A percentile compares a stretch with the other conserved stretches of the same genome.
Evolutionary conservation across 2,329 filamentous ascomycete species (phyloP).

Genomic region (Penicillium janthinellum): DNA sequence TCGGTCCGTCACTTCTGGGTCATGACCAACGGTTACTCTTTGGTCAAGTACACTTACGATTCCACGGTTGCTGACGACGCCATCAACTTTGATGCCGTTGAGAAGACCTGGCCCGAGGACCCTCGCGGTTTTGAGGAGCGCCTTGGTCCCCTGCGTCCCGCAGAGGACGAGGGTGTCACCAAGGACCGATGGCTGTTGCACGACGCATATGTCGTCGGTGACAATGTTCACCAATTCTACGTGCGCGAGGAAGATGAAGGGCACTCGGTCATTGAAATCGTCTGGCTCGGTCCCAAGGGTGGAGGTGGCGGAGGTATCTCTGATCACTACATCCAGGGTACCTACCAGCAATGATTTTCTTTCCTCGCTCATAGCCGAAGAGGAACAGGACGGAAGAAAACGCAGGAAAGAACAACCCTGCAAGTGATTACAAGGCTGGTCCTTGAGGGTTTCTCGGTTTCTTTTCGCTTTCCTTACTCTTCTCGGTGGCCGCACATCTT

Average conservation of each 20-base stretch:
- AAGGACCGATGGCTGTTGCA: constrained; percentile 47
- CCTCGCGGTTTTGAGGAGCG: constrained; percentile 44
- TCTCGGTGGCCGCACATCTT: constrained; percentile 25
- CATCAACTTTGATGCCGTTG: constrained; percentile 47
- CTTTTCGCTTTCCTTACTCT: constrained; percentile 8
- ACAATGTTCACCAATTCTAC: constrained; percentile 49
- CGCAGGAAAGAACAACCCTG: constrained; percentile 15
- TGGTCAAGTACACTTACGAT: constrained; percentile 46
- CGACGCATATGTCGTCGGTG: constrained; percentile 43
- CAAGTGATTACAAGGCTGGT: constrained; percentile 37
- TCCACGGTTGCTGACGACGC: constrained; percentile 39
- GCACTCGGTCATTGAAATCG: constrained; percentile 47
- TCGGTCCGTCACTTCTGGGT: constrained; percentile 45
- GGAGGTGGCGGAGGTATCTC: constrained; percentile 40
- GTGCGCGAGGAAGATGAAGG: constrained; percentile 43
- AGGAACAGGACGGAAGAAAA: not conserved
- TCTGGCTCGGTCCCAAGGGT: constrained; percentile 46
- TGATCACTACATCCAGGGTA: constrained; percentile 32
- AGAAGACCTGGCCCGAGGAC: constrained; percentile 50
- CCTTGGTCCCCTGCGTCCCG: constrained; percentile 44
- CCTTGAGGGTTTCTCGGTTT: constrained; percentile 32
- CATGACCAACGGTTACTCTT: constrained; percentile 48
- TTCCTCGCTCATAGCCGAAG: constrained; percentile 15
- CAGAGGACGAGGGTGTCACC: constrained; percentile 41
- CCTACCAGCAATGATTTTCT: constrained; percentile 30